Percentiles rank a stretch among this genome's conserved stretches.
These are phyloP conservation scores for Lentinula sp. DNA, from an alignment of 768 basidiomycete genomes.

Conservation along the genomic window DNA sequence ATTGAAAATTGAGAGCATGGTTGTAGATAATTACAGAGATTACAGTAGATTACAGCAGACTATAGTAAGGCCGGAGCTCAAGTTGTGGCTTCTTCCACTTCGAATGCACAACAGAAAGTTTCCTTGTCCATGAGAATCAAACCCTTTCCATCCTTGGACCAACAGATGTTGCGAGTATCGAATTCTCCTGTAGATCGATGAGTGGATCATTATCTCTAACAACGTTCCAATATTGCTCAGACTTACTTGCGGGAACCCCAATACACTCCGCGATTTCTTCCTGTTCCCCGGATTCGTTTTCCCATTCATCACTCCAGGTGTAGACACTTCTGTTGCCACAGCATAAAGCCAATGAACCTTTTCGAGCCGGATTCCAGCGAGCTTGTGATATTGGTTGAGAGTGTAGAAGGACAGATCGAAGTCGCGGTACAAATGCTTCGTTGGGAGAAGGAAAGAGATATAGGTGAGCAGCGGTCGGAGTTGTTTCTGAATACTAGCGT, in stretches of 20 bases:
- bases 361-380: slow-evolving; percentile 82
- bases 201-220: slow-evolving; percentile 9
- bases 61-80: no score
- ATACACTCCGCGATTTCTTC: slow-evolving; percentile 89
- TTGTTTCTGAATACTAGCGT: slow-evolving; percentile 40
- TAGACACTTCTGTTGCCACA: slow-evolving; percentile 65
- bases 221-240: slow-evolving; percentile 6
- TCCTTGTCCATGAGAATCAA: slow-evolving; percentile 70
- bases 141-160: slow-evolving; percentile 86
- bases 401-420: slow-evolving; percentile 68
- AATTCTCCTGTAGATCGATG: slow-evolving; percentile 29
- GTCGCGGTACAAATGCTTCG: slow-evolving; percentile 49
- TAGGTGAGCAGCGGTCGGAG: slow-evolving; percentile 59
- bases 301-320: slow-evolving; percentile 83
- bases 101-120: slow-evolving; percentile 82
- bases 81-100: slow-evolving; percentile 44
- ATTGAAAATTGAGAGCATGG: no score
- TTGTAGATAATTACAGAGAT: no score
- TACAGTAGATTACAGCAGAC: no score
- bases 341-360: slow-evolving; percentile 61
- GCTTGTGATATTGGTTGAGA: slow-evolving; percentile 55
- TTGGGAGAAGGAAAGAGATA: slow-evolving; percentile 64
- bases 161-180: slow-evolving; percentile 59
- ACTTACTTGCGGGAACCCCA: slow-evolving; percentile 81
- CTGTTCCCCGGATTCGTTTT: slow-evolving; percentile 45